These are phyloP conservation scores for Metschnikowia peoriensis DNA, from an alignment of 805 yeast species.

Conservation along the genomic window DNA sequence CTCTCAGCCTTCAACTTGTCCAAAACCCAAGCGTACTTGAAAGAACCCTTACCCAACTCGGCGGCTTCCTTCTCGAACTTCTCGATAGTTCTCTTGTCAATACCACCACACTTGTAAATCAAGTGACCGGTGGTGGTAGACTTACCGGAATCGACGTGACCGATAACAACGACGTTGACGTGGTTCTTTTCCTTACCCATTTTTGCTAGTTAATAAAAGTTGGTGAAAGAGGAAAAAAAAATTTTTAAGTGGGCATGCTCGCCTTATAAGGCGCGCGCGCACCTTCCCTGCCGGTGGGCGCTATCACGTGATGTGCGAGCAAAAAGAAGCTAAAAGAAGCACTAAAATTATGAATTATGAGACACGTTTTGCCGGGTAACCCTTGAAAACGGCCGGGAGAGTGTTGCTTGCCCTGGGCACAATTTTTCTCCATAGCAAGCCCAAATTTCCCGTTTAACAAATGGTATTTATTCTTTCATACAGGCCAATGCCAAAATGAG, in stretches of 20 bases:
- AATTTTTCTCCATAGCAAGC: no score
- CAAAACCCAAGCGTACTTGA: conserved; percentile 97
- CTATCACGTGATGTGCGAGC: conserved; percentile 2
- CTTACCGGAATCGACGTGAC: conserved; percentile 99
- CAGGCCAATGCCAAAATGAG: background rate
- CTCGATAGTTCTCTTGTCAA: conserved; percentile 97
- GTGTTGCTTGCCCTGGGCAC: no score
- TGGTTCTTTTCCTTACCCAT: conserved; percentile 96
- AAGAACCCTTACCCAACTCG: conserved; percentile 95
- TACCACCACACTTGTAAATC: conserved; percentile 99
- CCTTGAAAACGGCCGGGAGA: background rate
- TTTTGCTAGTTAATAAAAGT: conserved; percentile 15
- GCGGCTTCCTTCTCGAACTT: conserved; percentile 98
- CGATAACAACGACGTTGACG: conserved; percentile 99
- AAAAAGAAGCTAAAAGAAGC: background rate
- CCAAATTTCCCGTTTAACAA: no score
- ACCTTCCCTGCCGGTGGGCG: background rate
- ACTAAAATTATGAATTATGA: background rate
- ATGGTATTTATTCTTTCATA: background rate
- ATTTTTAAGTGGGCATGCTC: conserved; percentile 7
- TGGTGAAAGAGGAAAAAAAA: conserved; percentile 9
- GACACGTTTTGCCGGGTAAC: conserved; percentile 10
- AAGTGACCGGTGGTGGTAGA: conserved; percentile 99
- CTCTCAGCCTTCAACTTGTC: conserved; percentile 96
- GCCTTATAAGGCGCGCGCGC: conserved; percentile 13